Percentiles rank a stretch among this genome's conserved stretches.
Evolutionary conservation across 2,329 filamentous ascomycete genomes (phyloP).

Genomic region (Basipetospora chlamydospora): DNA sequence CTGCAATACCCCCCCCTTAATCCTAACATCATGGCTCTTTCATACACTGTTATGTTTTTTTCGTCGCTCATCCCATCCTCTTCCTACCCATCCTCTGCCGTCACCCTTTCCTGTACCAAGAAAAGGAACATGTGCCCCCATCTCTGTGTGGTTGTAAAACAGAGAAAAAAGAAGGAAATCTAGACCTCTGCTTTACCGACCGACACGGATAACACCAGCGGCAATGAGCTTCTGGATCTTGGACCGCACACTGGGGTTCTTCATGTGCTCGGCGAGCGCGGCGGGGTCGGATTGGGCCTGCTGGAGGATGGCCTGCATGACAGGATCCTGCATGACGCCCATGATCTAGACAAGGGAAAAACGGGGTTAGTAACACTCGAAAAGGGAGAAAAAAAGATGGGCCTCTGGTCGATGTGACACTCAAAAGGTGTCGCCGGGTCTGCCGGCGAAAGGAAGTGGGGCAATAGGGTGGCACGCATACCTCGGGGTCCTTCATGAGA

Average conservation of each 20-base stretch:
- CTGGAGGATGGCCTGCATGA: slow-evolving; percentile 96
- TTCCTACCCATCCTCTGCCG: too few species aligned
- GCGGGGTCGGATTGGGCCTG: slow-evolving; percentile 89
- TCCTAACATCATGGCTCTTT: too few species aligned
- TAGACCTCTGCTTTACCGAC: slow-evolving; percentile 20
- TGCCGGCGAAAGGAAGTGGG: background rate
- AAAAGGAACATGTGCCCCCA: background rate
- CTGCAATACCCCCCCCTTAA: too few species aligned
- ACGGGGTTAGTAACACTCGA: background rate
- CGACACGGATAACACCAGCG: slow-evolving; percentile 78
- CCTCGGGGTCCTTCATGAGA: slow-evolving; percentile 80
- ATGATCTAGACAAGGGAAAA: slow-evolving; percentile 46
- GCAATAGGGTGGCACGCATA: slow-evolving; percentile 32
- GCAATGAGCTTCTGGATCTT: slow-evolving; percentile 94
- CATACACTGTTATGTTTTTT: too few species aligned
- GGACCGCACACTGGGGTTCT: slow-evolving; percentile 67
- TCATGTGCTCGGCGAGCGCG: slow-evolving; percentile 93
- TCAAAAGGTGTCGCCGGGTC: too few species aligned
- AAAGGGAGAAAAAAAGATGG: too few species aligned
- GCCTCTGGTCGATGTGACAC: too few species aligned
- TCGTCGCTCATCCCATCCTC: too few species aligned
- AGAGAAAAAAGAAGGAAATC: background rate
- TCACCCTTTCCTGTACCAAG: background rate
- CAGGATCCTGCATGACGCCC: slow-evolving; percentile 80
- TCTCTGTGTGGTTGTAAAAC: background rate